These are phyloP conservation scores for Fusarium sp. DNA, from an alignment of 2,329 filamentous ascomycete species.

Conservation along the genomic window DNA sequence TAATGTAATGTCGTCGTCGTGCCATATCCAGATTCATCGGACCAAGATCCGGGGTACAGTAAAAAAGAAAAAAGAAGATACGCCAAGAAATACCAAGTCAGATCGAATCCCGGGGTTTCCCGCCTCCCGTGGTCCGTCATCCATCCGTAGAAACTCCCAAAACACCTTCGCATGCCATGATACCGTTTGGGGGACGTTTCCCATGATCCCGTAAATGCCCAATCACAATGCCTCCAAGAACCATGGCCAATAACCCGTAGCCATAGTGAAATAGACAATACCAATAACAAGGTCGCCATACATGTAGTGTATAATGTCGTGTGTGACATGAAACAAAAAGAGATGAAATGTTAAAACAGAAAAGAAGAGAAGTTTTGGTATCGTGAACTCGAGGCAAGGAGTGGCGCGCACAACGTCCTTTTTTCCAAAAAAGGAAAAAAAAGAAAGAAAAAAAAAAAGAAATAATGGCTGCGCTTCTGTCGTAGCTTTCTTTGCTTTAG, in stretches of 20 bases:
- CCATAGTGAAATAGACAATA: slow-evolving; percentile 12
- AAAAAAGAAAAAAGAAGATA: slow-evolving; percentile 13
- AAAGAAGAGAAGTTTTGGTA: slow-evolving; percentile 20
- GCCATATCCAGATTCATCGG: slow-evolving; percentile 27
- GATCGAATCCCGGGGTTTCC: slow-evolving; percentile 18
- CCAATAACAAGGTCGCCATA: slow-evolving; percentile 14
- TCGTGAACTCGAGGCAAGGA: slow-evolving; percentile 14
- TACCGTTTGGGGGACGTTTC: slow-evolving; percentile 13
- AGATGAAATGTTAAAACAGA: slow-evolving; percentile 34
- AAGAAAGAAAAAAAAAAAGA: not conserved
- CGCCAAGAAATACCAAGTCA: slow-evolving; percentile 31
- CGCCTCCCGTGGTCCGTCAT: slow-evolving; percentile 4
- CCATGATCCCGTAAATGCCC: slow-evolving; percentile 22
- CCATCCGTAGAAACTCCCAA: slow-evolving; percentile 25
- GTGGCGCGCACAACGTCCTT: slow-evolving; percentile 3
- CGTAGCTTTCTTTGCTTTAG: not conserved
- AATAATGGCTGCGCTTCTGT: not conserved
- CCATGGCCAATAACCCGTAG: not conserved
- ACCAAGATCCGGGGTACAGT: slow-evolving; percentile 15
- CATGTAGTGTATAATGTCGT: slow-evolving; percentile 17
- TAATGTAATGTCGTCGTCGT: slow-evolving; percentile 28
- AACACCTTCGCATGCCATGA: slow-evolving; percentile 37
- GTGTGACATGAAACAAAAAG: slow-evolving; percentile 10
- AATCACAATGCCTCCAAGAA: slow-evolving; percentile 13
- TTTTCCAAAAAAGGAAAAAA: slow-evolving; percentile 10